Percentiles rank a stretch among this genome's conserved stretches.
These are phyloP conservation scores for Coemansia asiatica DNA, from an alignment of 192 early-diverging fungal species.

Conservation along the genomic window DNA sequence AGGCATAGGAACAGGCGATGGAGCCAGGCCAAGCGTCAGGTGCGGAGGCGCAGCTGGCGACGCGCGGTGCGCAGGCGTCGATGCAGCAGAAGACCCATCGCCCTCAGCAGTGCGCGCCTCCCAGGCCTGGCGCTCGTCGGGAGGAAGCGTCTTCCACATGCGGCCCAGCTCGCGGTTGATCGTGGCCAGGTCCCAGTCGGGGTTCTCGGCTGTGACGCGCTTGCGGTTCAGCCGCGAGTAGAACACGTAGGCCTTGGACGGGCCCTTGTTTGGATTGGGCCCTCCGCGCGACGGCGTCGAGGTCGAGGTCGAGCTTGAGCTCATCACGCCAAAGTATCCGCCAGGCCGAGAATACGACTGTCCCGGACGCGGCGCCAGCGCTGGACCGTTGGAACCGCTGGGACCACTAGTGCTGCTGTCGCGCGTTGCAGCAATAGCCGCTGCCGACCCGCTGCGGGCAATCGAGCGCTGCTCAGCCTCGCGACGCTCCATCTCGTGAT, in stretches of 20 bases:
- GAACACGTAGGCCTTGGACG: slow-evolving; percentile 50
- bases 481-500: slow-evolving; percentile 38
- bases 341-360: slow-evolving; percentile 28
- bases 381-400: neutral
- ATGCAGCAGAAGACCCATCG: slow-evolving; percentile 17
- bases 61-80: slow-evolving; percentile 22
- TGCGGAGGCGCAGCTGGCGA: slow-evolving; percentile 15
- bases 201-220: slow-evolving; percentile 33
- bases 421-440: slow-evolving; percentile 8
- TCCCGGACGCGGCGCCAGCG: neutral
- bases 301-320: neutral
- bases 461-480: slow-evolving; percentile 38
- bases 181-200: slow-evolving; percentile 51
- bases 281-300: neutral
- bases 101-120: slow-evolving; percentile 38
- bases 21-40: slow-evolving; percentile 9
- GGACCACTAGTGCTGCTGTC: neutral
- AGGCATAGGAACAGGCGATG: slow-evolving; percentile 24
- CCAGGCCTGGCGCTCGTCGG: slow-evolving; percentile 44
- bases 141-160: slow-evolving; percentile 46
- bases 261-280: slow-evolving; percentile 48
- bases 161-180: slow-evolving; percentile 53
- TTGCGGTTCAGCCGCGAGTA: slow-evolving; percentile 50
- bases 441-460: slow-evolving; percentile 9
- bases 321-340: slow-evolving; percentile 20